These are phyloP conservation scores for Globisporangium cylindrosporum DNA, from an alignment of 352 stramenopile genomes.

Conservation along the genomic window DNA sequence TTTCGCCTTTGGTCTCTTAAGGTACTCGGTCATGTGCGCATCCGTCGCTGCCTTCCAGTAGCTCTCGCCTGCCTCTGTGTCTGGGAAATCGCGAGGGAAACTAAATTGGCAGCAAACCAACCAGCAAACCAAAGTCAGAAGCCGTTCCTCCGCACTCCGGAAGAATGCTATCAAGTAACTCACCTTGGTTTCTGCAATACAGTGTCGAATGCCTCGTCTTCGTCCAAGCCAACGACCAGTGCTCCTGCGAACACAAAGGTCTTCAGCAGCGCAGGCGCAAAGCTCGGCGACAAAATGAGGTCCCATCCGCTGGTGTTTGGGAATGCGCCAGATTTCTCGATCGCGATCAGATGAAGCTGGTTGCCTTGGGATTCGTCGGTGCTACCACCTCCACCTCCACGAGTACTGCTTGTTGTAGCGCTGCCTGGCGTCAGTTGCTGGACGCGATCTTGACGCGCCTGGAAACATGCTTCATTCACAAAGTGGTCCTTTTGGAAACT, in stretches of 20 bases:
- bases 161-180: not conserved
- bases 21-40: conserved; percentile 22
- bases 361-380: not conserved
- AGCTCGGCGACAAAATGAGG: conserved; percentile 44
- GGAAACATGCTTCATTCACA: conserved; percentile 46
- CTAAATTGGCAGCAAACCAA: conserved; percentile 23
- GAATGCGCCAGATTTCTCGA: conserved; percentile 43
- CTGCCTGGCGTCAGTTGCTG: not conserved
- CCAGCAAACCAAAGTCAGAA: not conserved
- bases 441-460: conserved; percentile 22
- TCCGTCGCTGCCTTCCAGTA: conserved; percentile 49
- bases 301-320: conserved; percentile 61
- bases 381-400: not conserved
- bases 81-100: conserved; percentile 78
- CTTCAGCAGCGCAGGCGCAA: conserved; percentile 54
- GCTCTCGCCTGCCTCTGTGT: conserved; percentile 47
- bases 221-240: conserved; percentile 69
- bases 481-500: conserved; percentile 56
- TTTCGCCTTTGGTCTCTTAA: conserved; percentile 68
- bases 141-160: not conserved
- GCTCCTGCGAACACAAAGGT: conserved; percentile 58
- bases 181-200: conserved; percentile 49
- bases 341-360: conserved; percentile 37
- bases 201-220: conserved; percentile 58
- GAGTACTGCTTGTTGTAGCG: not conserved